Evolutionary conservation across 1,139 yeast species (phyloP), one percentile per base, ranked within the genome.

Genomic region (Hemisphaericaspora xylofermentans): DNA sequence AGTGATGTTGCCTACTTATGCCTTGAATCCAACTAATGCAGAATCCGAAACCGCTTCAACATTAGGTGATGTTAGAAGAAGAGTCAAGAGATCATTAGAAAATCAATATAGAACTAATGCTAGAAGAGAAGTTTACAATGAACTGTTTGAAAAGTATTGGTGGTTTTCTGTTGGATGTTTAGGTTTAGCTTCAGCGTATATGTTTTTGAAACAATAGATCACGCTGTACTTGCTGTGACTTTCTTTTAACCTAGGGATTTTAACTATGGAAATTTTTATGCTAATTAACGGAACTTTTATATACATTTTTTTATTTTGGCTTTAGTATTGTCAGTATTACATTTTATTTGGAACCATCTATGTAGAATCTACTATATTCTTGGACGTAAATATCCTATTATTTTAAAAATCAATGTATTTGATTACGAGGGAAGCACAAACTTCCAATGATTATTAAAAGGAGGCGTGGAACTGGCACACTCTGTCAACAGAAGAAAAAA

Each of bases 1-100:
- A 15, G 74, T 85, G 77, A 93, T 93, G 98, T 78, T 93, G 49
- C 98, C 98, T 17, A 93, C 98, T 1, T 66, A 64, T 43, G 91
- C 97, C 1, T 71, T 93, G 73, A 91, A 89, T 61, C 98, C 98
- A 22, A 88, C 96, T 3, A 71, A 72, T 36, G 57, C 57, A 7
- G 68, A 69, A 2, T 66, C 68, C 17, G 67, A 66, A 36, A 63
- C 73, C 24, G 61, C 60, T 37, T 51, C 69, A 13, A 68, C 72
- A 15, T 60, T 77, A 48, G 25, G 34, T 6, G 32, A 33, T 16
- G 33, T 26, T 2, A 68, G 77, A 53, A 64, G 60, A 38, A 64
- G 71, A 47, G 76, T 87, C 41, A 82, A 78, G 60, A 76, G 95
- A 60, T 72, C 88, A 13, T 72, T 89, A 54, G 95, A 87, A 56